Conservation (phyloP, 2,329 filamentous ascomycete species). For the Paecilomyces dactylethromorphus region DNA sequence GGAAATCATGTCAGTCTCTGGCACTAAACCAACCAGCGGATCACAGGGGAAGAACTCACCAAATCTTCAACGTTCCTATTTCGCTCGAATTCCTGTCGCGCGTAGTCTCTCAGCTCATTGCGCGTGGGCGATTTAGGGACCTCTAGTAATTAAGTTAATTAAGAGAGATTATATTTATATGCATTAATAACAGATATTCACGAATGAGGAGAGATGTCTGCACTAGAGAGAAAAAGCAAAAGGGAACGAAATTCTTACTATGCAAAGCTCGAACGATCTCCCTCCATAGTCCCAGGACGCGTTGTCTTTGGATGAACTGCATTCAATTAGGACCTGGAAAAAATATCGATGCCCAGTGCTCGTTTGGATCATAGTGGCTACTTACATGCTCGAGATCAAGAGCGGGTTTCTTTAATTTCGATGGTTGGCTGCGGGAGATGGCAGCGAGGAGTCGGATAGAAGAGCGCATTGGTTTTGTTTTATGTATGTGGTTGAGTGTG, state of each 20-base stretch:
- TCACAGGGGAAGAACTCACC: constrained; percentile 17
- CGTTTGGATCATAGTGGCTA: neutral
- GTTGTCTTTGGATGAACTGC: constrained; percentile 38
- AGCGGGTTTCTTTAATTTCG: constrained; percentile 29
- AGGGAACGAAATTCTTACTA: constrained; percentile 17
- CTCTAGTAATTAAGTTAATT: constrained; percentile 15
- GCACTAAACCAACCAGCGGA: neutral
- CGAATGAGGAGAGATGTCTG: neutral
- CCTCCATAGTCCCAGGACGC: constrained; percentile 37
- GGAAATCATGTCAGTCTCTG: neutral
- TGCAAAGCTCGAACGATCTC: constrained; percentile 35
- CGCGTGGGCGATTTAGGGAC: constrained; percentile 34
- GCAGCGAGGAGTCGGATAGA: constrained; percentile 21
- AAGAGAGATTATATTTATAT: neutral
- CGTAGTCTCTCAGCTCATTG: constrained; percentile 35
- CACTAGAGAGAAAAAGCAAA: neutral
- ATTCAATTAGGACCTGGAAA: constrained; percentile 4
- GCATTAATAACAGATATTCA: neutral
- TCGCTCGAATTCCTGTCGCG: constrained; percentile 38
- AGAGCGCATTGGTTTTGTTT: constrained; percentile 18
- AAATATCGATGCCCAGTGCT: neutral
- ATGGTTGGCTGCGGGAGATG: constrained; percentile 20
- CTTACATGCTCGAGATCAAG: constrained; percentile 34
- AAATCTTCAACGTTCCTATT: constrained; percentile 37
- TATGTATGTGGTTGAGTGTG: neutral